phyloP scores from a whole-genome alignment of 345 rosid genomes.

The Pseudoturritis turrita region DNA sequence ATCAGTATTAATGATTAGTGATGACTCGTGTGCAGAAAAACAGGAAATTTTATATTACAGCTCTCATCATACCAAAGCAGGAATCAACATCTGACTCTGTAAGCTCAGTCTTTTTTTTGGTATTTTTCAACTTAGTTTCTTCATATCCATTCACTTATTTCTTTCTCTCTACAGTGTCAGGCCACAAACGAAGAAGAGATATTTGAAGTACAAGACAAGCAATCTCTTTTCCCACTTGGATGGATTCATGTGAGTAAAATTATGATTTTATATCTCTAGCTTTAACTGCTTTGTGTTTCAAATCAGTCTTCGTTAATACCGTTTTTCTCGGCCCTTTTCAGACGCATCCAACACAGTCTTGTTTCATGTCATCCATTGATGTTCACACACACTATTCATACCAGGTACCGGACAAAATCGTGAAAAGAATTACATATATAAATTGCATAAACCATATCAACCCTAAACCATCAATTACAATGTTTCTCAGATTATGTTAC shows the following conservation, averaged over 20 bases:
- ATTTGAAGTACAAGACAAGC: slow-evolving; percentile 95
- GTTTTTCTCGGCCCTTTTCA: slow-evolving; percentile 26
- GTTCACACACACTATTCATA: slow-evolving; percentile 97
- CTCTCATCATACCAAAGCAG: slow-evolving; percentile 96
- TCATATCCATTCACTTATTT: not conserved
- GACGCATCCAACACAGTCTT: slow-evolving; percentile 99
- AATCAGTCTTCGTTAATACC: not conserved
- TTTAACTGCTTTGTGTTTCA: not conserved
- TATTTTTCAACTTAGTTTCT: not conserved
- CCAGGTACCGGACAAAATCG: slow-evolving; percentile 57
- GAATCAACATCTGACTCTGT: slow-evolving; percentile 93
- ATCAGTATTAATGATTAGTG: slow-evolving; percentile 20
- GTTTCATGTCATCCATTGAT: slow-evolving; percentile 99
- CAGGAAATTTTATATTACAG: slow-evolving; percentile 76
- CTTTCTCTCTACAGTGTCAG: slow-evolving; percentile 61
- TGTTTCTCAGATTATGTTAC: slow-evolving; percentile 75
- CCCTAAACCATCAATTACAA: not conserved
- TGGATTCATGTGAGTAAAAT: slow-evolving; percentile 98
- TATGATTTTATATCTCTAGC: not conserved
- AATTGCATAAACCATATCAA: not conserved
- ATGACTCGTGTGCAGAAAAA: slow-evolving; percentile 57
- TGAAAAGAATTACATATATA: not conserved
- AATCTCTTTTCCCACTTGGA: slow-evolving; percentile 90
- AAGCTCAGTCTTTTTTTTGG: slow-evolving; percentile 25
- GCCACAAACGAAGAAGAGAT: slow-evolving; percentile 96